A percentile compares a stretch with the other conserved stretches of the same genome.
phyloP scores from a whole-genome alignment of 257 asterid species.

The Osmanthus fragrans region DNA sequence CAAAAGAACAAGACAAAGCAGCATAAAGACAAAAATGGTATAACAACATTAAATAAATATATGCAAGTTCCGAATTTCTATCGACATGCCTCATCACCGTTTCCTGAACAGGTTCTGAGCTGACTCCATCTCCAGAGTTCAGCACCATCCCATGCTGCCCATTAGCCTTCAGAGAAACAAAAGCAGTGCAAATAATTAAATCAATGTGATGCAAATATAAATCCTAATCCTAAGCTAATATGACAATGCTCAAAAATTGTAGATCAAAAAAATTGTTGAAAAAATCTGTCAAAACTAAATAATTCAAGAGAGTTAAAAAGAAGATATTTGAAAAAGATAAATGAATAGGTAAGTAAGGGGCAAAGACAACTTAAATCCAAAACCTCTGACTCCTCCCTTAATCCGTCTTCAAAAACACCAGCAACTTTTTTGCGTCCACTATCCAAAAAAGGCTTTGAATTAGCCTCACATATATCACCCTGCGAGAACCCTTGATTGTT shows the following conservation, averaged over 20 bases:
- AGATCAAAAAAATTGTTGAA: neutral
- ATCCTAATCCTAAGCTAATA: neutral
- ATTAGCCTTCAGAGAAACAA: slow-evolving; percentile 67
- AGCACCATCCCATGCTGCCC: slow-evolving; percentile 56
- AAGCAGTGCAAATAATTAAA: slow-evolving; percentile 21
- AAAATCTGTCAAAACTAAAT: slow-evolving; percentile 8
- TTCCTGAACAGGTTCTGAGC: slow-evolving; percentile 70
- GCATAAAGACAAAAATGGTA: slow-evolving; percentile 43
- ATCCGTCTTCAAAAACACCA: slow-evolving; percentile 42
- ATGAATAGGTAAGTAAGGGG: slow-evolving; percentile 15
- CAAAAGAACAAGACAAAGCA: slow-evolving; percentile 40
- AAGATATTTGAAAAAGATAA: neutral
- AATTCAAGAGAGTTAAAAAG: neutral
- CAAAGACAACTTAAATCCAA: slow-evolving; percentile 49
- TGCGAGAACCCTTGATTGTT: slow-evolving; percentile 23
- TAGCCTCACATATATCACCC: slow-evolving; percentile 22
- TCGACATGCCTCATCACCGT: slow-evolving; percentile 68
- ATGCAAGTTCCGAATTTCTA: slow-evolving; percentile 10
- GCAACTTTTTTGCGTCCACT: slow-evolving; percentile 30
- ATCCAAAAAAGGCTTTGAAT: slow-evolving; percentile 18
- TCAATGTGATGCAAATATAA: slow-evolving; percentile 12
- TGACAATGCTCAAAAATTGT: neutral
- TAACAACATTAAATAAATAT: neutral
- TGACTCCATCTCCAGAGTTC: slow-evolving; percentile 64
- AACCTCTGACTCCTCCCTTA: slow-evolving; percentile 70